Base-by-base conservation (phyloP, 495 filamentous ascomycete species). In the Podospora australis region DNA sequence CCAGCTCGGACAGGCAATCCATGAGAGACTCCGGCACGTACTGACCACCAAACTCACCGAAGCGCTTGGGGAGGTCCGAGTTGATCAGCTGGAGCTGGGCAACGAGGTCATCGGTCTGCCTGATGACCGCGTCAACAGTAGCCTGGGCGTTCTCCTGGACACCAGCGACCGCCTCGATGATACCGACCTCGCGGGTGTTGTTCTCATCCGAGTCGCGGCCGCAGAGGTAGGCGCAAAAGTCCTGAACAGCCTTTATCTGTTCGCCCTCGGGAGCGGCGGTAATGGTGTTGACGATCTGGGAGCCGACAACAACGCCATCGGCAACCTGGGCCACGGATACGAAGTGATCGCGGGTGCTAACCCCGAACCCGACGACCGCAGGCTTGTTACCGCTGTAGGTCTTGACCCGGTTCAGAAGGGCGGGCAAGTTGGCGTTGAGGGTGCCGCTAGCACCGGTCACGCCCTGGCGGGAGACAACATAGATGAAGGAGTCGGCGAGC, bases 401-500 rank as follows among this genome's bases (percentile, higher is more conserved):
- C 69, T 95, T 90, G n/a, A 98, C 92, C 2, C 86, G 79, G 35
- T 75, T 73, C 49, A 97, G 73, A 21, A 98, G 78, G 38, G 85
- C 82, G 13, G 89, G 86, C 8, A 98, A 77, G 45, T 84, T 82
- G 32, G 78, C 67, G 63, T 86, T 95, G 50, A 98, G 73, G 22
- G 78, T 81, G 23, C 90, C 89, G 0, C 83, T 83, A 17, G 88
- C 92, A 55, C 92, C 92, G 2, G 92, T 98, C 26, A 96, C 90
- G 52, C 92, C 92, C 88, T 96, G 95, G 51, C 91, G 79, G 2
- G 92, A 97, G 17, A 97, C 94, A 48, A 99, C 92, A 65, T 99
- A 99, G 69, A 99, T 94, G 73, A 99, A 99, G 7, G 90, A 95
- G 68, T 97, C 91, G 56, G 94, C 92, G 41, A 99, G 94, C 67